Evolutionary conservation across 805 yeast genomes (phyloP), one percentile per base, ranked within the genome.

Genomic region (Saturnispora halmiae): DNA sequence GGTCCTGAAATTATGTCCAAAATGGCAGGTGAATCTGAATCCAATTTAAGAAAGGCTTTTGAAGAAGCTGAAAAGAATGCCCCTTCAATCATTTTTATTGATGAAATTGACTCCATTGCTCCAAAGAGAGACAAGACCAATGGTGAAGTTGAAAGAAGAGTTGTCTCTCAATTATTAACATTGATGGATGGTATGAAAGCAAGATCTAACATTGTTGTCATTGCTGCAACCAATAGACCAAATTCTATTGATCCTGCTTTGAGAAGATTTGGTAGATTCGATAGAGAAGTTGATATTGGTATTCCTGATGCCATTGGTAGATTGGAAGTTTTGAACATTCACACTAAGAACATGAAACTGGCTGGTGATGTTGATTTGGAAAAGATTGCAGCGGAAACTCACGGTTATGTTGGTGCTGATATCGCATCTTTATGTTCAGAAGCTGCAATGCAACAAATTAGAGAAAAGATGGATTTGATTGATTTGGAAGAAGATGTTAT

Each of bases 121-220:
- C 98, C 98, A 64, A 92, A 92, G 81, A 86, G 98, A 72, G 98
- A 92, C 72, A 92, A 92, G 79, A 92, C 98, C 41, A 92, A 92
- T 61, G 98, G 98, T 70, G 98, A 92, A 67, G 98, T 92, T 54
- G 99, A 92, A 70, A 81, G 98, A 70, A 82, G 99, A 71, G 98
- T 92, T 43, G 99, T 92, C 46, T 90, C 97, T 24, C 98, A 92
- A 69, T 75, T 92, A 59, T 77, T 92, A 61, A 92, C 99, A 15
- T 73, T 92, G 53, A 92, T 92, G 99, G 99, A 92, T 61, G 99
- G 98, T 72, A 92, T 92, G 98, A 90, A 90, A 68, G 95, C 97
- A n/a, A 81, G 98, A 66, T 82, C 97, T 31, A 92, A 92, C 60
- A 82, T 86, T 53, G 98, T 92, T 47, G 99, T 92, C 43, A 92